Conservation (phyloP, 495 filamentous ascomycete genomes). For the Neurospora sp. region DNA sequence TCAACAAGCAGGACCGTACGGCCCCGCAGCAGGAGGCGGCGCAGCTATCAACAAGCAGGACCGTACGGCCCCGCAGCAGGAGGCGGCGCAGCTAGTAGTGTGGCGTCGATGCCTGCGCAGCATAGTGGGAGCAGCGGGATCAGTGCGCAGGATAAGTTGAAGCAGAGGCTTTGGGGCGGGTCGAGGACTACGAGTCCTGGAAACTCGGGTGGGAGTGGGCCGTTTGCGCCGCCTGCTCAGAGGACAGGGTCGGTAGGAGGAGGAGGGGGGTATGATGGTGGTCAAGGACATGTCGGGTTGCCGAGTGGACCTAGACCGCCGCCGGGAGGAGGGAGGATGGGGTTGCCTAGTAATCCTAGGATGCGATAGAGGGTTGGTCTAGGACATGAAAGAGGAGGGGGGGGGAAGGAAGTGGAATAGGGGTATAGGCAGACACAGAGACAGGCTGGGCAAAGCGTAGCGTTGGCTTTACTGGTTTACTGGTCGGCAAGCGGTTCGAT, state of each 20-base stretch:
- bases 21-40: too few species aligned
- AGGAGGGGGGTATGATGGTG: background rate
- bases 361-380: background rate
- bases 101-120: conserved; percentile 5
- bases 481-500: background rate
- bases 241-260: background rate
- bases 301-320: background rate
- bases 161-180: conserved; percentile 40
- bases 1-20: too few species aligned
- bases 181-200: conserved; percentile 32
- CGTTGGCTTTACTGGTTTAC: background rate
- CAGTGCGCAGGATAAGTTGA: conserved; percentile 39
- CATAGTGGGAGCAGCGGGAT: conserved; percentile 1
- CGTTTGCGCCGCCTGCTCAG: conserved; percentile 29
- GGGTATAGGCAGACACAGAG: background rate
- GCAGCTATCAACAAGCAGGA: too few species aligned
- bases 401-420: background rate
- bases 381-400: background rate
- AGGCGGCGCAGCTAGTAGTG: background rate
- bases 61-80: conserved; percentile 27
- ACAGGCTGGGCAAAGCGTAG: background rate
- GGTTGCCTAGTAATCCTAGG: background rate
- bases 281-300: background rate
- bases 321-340: background rate
- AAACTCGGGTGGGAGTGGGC: conserved; percentile 10